phyloP scores from a whole-genome alignment of 257 asterid species.

The Nicotiana sylvestris region DNA sequence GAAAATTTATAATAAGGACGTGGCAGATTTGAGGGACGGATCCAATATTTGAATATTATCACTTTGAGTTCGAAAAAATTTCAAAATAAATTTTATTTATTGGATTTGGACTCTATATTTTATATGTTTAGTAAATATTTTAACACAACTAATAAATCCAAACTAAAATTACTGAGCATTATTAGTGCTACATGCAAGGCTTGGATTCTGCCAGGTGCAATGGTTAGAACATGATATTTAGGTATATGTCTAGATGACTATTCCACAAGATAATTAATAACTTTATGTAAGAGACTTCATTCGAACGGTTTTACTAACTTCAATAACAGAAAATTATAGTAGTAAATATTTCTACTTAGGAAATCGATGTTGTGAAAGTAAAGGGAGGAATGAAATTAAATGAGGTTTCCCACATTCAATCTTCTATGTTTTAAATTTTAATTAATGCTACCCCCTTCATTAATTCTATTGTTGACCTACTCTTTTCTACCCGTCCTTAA shows the following conservation, averaged over 20 bases:
- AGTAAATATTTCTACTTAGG: background rate
- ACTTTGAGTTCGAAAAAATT: too few relatives aligned
- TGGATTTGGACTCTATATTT: too few relatives aligned
- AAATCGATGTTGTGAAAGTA: constrained; percentile 21
- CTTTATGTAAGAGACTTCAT: background rate
- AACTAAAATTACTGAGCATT: too few relatives aligned
- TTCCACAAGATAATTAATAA: background rate
- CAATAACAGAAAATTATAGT: background rate
- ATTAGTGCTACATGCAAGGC: constrained; percentile 40
- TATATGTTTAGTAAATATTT: too few relatives aligned
- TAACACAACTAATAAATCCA: too few relatives aligned
- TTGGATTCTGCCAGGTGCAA: constrained; percentile 44
- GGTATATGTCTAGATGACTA: constrained; percentile 3
- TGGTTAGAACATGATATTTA: constrained; percentile 32
- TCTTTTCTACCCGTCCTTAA: constrained; percentile 11
- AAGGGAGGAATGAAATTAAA: constrained; percentile 15
- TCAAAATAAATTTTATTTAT: too few relatives aligned
- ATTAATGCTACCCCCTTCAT: constrained; percentile 9
- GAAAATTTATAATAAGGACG: background rate
- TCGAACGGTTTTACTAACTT: constrained; percentile 51
- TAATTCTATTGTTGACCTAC: constrained; percentile 11
- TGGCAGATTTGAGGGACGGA: too few relatives aligned
- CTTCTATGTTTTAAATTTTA: background rate
- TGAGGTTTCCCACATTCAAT: constrained; percentile 1
- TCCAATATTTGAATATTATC: too few relatives aligned